Base-by-base conservation (phyloP, 768 basidiomycete genomes). In the Gloeopeniophorella convolvens region DNA sequence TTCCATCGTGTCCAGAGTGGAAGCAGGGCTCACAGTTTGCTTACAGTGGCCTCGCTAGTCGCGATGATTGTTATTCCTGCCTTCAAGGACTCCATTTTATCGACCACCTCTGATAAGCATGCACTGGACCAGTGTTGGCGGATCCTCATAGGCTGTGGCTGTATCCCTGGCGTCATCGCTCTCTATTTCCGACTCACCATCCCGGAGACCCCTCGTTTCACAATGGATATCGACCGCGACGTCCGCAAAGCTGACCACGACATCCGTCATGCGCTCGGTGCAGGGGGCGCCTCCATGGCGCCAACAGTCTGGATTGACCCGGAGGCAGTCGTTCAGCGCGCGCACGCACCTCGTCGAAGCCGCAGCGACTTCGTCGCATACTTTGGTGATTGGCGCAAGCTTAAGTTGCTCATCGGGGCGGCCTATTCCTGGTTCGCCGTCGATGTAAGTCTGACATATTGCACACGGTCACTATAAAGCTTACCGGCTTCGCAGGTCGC, bases 181-280 rank as follows among this genome's bases (percentile, higher is more conserved):
- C 80, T 93, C 43, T 92, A 91, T 71, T 93, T 89, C 82, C 86
- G 91, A 65, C 76, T 93, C 27, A 92, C 90, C 20, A 92, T 93
- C 60, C 89, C 91, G 5, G 90, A 93, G 65, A 93, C 90, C 0
- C 91, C 91, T 28, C 87, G 90, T 41, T 82, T 77, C 66, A 95
- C 89, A 49, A 91, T 93, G 85, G 90, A 94, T 71, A 79, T 94
- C 51, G 89, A 92, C 64, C 73, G 85, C 39, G 89, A 92, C 63
- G 70, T 93, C 31, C 72, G 79, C 30, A 85, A 82, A 62, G 91
- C 89, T 11, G 52, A 77, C 1, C 67, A 73, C 20, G 90, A 93
- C 60, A 85, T 91, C 55, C 73, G 82, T 48, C 73, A 74, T 35
- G 85, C 88, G 48, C 58, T 92, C 42, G 69, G 70, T 18, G 69